These are phyloP conservation scores for Aspergillus uvarum DNA, from an alignment of 2,329 filamentous ascomycete species.

Conservation along the genomic window DNA sequence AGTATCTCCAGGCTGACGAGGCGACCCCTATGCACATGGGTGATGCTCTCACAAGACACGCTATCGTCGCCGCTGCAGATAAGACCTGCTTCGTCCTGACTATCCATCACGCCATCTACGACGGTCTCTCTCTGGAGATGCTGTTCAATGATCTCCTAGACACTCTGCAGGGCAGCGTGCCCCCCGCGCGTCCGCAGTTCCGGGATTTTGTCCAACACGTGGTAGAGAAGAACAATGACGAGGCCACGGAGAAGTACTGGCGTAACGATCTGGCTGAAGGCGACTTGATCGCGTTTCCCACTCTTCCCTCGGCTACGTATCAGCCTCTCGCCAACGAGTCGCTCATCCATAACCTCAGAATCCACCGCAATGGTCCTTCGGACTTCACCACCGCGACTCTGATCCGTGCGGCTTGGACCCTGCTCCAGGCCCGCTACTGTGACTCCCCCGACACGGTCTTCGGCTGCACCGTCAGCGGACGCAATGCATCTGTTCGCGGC, in stretches of 20 bases:
- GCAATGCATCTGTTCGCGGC: constrained; percentile 39
- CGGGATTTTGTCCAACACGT: constrained; percentile 46
- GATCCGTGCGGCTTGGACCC: constrained; percentile 45
- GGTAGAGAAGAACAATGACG: constrained; percentile 33
- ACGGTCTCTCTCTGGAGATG: constrained; percentile 31
- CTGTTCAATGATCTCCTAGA: constrained; percentile 13
- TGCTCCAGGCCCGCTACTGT: constrained; percentile 40
- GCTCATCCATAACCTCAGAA: constrained; percentile 3
- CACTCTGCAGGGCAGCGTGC: constrained; percentile 2
- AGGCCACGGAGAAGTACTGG: constrained; percentile 45
- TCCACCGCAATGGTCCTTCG: constrained; percentile 3
- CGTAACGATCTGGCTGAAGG: constrained; percentile 41
- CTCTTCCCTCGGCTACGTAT: constrained; percentile 30
- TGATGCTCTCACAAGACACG: constrained; percentile 18
- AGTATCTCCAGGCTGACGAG: constrained; percentile 17
- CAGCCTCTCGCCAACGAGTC: constrained; percentile 12
- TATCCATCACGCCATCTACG: constrained; percentile 48
- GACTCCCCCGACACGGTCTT: constrained; percentile 43
- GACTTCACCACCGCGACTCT: constrained; percentile 42
- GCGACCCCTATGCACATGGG: constrained; percentile 21
- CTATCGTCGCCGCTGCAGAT: constrained; percentile 12
- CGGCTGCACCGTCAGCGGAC: constrained; percentile 46
- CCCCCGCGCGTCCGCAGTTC: constrained; percentile 25
- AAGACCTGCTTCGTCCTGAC: constrained; percentile 41
- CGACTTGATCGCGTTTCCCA: constrained; percentile 45